Conservation (phyloP, 1,139 yeast genomes). For the Yamadazyma dendronema region DNA sequence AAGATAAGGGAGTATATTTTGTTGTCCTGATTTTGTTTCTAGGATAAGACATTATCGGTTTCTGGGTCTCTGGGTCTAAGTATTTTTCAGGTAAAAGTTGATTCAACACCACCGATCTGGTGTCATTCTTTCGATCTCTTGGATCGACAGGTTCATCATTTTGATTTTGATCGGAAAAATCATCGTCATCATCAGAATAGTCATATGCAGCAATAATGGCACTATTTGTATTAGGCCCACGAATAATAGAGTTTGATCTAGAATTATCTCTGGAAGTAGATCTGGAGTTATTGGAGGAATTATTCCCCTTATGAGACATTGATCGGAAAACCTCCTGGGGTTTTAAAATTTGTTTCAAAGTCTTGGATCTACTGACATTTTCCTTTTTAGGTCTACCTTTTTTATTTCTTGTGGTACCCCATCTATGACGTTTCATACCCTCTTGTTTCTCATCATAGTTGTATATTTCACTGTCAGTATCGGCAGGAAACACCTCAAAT, state of each 20-base stretch:
- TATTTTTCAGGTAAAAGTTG: slow-evolving; percentile 62
- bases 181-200: slow-evolving; percentile 27
- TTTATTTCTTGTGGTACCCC: slow-evolving; percentile 87
- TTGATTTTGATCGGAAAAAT: slow-evolving; percentile 16
- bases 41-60: slow-evolving; percentile 35
- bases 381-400: slow-evolving; percentile 62
- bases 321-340: slow-evolving; percentile 14
- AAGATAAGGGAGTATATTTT: slow-evolving; percentile 55
- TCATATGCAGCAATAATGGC: slow-evolving; percentile 23
- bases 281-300: slow-evolving; percentile 8
- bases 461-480: slow-evolving; percentile 12
- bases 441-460: slow-evolving; percentile 11
- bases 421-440: slow-evolving; percentile 69
- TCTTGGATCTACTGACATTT: slow-evolving; percentile 45
- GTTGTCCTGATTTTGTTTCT: slow-evolving; percentile 61
- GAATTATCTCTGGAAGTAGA: slow-evolving; percentile 10
- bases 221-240: slow-evolving; percentile 18
- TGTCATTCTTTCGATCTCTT: slow-evolving; percentile 39
- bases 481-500: slow-evolving; percentile 10
- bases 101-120: slow-evolving; percentile 66
- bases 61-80: slow-evolving; percentile 46
- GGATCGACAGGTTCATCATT: slow-evolving; percentile 31
- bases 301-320: slow-evolving; percentile 6
- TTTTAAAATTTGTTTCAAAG: slow-evolving; percentile 35
- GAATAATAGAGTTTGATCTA: slow-evolving; percentile 13